Conservation (phyloP, 2,329 filamentous ascomycete species). For the Paecilomyces variotii region DNA sequence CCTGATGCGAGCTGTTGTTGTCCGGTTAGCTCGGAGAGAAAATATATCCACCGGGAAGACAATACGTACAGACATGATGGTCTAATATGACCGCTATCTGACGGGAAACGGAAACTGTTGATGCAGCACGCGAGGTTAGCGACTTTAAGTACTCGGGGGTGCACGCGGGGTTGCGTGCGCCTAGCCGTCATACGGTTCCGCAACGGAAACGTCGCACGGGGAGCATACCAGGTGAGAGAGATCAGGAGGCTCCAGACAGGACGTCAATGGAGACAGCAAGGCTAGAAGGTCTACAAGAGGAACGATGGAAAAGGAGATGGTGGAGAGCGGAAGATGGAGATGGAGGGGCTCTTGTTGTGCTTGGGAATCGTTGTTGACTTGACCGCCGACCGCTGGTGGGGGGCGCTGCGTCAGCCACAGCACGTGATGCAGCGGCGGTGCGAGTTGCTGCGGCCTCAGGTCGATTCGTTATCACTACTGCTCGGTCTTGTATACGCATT, state of each 20-base stretch:
- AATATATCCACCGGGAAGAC: not conserved
- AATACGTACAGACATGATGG: conserved; percentile 4
- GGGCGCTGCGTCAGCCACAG: not conserved
- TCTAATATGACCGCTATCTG: not conserved
- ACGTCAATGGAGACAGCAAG: not conserved
- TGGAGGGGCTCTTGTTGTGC: not conserved
- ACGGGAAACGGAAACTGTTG: not conserved
- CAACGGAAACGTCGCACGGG: not conserved
- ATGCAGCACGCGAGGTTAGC: not conserved
- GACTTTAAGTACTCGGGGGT: not conserved
- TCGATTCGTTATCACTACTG: not conserved
- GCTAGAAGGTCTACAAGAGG: not conserved
- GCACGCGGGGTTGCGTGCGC: not conserved
- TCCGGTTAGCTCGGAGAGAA: not conserved
- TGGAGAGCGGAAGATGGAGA: not conserved
- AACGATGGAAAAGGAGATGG: not conserved
- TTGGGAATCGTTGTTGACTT: not conserved
- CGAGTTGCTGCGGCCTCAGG: not conserved
- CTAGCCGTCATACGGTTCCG: not conserved
- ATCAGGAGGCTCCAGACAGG: not conserved
- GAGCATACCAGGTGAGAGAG: not conserved
- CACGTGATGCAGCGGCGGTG: not conserved
- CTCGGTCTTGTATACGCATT: too few relatives aligned
- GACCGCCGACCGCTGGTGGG: not conserved
- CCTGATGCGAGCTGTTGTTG: conserved; percentile 6